A percentile compares a stretch with the other conserved stretches of the same genome.
Conservation (phyloP, 192 early-diverging fungal species). For the Entomortierella chlamydospora region DNA sequence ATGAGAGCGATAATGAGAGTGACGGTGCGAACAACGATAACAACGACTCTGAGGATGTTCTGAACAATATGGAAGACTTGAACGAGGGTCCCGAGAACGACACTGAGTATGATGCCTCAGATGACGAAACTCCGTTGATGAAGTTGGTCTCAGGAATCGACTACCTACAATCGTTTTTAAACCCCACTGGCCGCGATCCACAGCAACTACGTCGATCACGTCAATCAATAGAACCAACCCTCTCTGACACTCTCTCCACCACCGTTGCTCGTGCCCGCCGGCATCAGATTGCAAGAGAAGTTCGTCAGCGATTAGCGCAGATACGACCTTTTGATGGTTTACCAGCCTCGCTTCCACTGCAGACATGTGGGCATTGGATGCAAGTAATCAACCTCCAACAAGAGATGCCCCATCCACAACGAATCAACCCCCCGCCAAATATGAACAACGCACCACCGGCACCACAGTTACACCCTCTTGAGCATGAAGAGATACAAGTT, state of each 20-base stretch:
- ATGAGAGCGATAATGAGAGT: background rate
- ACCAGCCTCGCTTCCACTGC: conserved; percentile 17
- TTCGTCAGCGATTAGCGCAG: conserved; percentile 9
- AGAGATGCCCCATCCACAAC: conserved; percentile 22
- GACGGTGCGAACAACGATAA: background rate
- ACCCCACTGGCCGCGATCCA: background rate
- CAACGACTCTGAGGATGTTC: conserved; percentile 1
- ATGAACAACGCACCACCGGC: conserved; percentile 3
- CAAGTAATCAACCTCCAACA: conserved; percentile 49
- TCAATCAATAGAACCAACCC: too few relatives aligned
- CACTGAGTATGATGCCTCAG: conserved; percentile 23
- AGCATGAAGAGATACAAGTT: background rate
- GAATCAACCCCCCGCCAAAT: conserved; percentile 12
- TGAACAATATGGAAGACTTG: background rate
- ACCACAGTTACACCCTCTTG: background rate
- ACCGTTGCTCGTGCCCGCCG: conserved; percentile 16
- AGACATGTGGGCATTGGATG: conserved; percentile 44
- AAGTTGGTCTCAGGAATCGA: conserved; percentile 31
- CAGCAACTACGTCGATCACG: background rate
- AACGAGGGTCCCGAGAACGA: conserved; percentile 3
- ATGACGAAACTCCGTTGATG: conserved; percentile 38
- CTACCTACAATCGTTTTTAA: conserved; percentile 7
- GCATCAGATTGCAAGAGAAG: conserved; percentile 1
- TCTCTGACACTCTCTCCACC: background rate
- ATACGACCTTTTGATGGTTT: conserved; percentile 25